phyloP scores from a whole-genome alignment of 2,329 filamentous ascomycete species.

The Xylaria sp. region DNA sequence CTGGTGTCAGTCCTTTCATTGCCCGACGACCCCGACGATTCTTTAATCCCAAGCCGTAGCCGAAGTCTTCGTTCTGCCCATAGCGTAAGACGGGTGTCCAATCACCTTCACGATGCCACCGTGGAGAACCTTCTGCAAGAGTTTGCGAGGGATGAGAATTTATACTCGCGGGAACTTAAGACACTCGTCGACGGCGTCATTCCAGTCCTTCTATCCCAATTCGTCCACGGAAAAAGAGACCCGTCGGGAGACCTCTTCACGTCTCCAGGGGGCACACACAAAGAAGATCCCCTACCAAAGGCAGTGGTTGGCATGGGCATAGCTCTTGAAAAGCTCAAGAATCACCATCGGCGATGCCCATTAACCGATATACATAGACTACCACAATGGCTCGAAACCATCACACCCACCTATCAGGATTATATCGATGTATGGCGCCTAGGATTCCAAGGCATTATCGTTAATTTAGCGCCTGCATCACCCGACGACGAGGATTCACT shows the following conservation, averaged over 20 bases:
- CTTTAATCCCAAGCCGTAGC: constrained; percentile 66
- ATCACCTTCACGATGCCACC: constrained; percentile 73
- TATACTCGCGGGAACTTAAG: constrained; percentile 90
- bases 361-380: constrained; percentile 76
- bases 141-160: constrained; percentile 82
- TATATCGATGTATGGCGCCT: constrained; percentile 91
- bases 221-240: constrained; percentile 76
- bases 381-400: constrained; percentile 82
- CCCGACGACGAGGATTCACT: constrained; percentile 70
- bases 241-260: constrained; percentile 75
- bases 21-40: constrained; percentile 70
- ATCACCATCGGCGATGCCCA: constrained; percentile 82
- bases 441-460: constrained; percentile 93
- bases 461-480: constrained; percentile 83
- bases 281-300: constrained; percentile 75
- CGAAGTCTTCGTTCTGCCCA: constrained; percentile 80
- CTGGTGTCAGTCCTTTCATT: constrained; percentile 91
- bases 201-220: constrained; percentile 87
- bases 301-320: constrained; percentile 96
- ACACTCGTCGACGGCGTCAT: constrained; percentile 96
- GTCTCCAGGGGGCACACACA: constrained; percentile 61
- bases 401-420: constrained; percentile 81
- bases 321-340: constrained; percentile 84
- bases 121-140: constrained; percentile 82
- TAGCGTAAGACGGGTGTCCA: constrained; percentile 80